These are phyloP conservation scores for Termitomyces sp. DNA, from an alignment of 1,284 basidiomycete genomes.

Conservation along the genomic window DNA sequence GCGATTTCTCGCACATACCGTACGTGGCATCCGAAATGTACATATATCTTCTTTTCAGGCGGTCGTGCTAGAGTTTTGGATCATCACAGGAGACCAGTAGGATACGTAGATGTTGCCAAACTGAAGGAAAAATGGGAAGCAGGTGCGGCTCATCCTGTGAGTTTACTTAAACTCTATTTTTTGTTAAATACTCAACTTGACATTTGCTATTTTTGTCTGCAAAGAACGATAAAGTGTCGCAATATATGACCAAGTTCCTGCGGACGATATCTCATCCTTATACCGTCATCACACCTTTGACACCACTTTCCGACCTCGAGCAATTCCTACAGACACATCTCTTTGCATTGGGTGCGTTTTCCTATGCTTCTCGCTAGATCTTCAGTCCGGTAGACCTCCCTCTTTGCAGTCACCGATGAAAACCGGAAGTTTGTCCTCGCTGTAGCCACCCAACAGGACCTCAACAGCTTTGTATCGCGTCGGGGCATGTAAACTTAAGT, in stretches of 20 bases:
- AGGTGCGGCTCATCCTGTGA: slow-evolving; percentile 64
- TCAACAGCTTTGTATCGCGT: slow-evolving; percentile 56
- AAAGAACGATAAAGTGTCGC: slow-evolving; percentile 59
- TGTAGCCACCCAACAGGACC: slow-evolving; percentile 42
- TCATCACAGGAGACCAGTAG: slow-evolving; percentile 65
- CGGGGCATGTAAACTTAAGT: slow-evolving; percentile 37
- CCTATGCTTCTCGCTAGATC: background rate
- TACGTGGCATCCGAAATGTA: slow-evolving; percentile 27
- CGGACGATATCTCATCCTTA: slow-evolving; percentile 65
- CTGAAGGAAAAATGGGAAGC: slow-evolving; percentile 78
- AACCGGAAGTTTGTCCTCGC: slow-evolving; percentile 82
- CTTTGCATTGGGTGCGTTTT: slow-evolving; percentile 66
- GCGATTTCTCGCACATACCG: slow-evolving; percentile 90
- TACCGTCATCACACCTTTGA: slow-evolving; percentile 75
- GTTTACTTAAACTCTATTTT: slow-evolving; percentile 22
- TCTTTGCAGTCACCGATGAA: slow-evolving; percentile 53
- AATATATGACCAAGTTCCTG: slow-evolving; percentile 76
- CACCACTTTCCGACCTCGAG: slow-evolving; percentile 73
- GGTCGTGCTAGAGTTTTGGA: slow-evolving; percentile 61
- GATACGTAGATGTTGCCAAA: slow-evolving; percentile 73
- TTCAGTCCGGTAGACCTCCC: background rate
- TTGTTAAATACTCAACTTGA: background rate
- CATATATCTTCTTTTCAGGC: background rate
- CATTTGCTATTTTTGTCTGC: background rate
- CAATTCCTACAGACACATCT: slow-evolving; percentile 65